Evolutionary conservation across 2,329 filamentous ascomycete species (phyloP).

Genomic region (Pseudogymnoascus sp.): DNA sequence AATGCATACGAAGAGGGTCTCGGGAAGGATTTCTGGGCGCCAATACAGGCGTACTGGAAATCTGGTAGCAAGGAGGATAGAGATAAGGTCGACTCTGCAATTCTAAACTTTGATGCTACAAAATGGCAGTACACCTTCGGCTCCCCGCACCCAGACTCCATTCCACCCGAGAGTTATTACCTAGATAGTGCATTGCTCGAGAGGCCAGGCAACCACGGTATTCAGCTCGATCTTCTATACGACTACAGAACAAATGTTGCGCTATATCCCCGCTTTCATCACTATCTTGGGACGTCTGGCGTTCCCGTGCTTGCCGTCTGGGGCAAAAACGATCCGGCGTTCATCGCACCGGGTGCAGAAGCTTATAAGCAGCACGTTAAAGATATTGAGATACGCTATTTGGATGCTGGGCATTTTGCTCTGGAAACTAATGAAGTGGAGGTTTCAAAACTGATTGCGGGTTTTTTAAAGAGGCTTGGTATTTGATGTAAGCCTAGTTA

Average conservation of each 20-base stretch:
- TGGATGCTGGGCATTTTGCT: constrained; percentile 51
- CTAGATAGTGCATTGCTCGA: constrained; percentile 46
- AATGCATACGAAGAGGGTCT: constrained; percentile 53
- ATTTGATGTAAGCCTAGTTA: background rate
- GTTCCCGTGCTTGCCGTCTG: constrained; percentile 49
- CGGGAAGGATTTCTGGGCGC: constrained; percentile 22
- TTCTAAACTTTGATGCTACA: constrained; percentile 18
- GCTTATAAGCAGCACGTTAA: constrained; percentile 42
- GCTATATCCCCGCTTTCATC: constrained; percentile 47
- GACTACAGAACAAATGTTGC: constrained; percentile 48
- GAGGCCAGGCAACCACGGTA: constrained; percentile 39
- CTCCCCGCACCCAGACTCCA: background rate
- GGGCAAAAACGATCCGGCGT: constrained; percentile 48
- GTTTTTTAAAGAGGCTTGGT: constrained; percentile 8
- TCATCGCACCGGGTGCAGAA: constrained; percentile 42
- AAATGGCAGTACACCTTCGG: constrained; percentile 17
- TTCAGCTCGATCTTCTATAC: constrained; percentile 48
- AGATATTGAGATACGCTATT: constrained; percentile 37
- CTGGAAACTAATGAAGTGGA: constrained; percentile 8
- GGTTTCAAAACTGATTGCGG: constrained; percentile 13
- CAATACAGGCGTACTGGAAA: constrained; percentile 17
- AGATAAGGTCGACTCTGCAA: constrained; percentile 10
- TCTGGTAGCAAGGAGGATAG: constrained; percentile 11
- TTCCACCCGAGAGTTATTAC: constrained; percentile 16
- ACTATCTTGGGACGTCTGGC: constrained; percentile 41